These are phyloP conservation scores for Massarina eburnea DNA, from an alignment of 2,329 filamentous ascomycete species.

Conservation along the genomic window DNA sequence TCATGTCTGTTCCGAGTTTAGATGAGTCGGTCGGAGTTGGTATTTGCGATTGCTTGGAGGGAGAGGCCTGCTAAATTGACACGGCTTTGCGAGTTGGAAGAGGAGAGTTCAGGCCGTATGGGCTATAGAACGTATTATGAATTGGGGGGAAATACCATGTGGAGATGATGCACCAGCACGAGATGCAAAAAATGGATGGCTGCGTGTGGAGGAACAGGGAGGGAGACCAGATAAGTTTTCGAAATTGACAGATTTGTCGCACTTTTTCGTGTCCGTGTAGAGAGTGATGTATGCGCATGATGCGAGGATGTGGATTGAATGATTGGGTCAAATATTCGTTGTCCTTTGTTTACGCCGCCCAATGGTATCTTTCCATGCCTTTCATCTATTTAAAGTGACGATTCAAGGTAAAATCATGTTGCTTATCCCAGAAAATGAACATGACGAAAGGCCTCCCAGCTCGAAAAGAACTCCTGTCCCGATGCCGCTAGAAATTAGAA, in stretches of 20 bases:
- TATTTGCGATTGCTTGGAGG: background rate
- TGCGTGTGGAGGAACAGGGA: background rate
- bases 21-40: background rate
- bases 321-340: background rate
- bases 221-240: background rate
- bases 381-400: background rate
- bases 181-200: background rate
- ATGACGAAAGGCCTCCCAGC: too few species aligned
- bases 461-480: too few species aligned
- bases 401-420: too few species aligned
- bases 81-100: background rate
- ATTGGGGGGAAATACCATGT: too few species aligned
- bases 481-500: too few species aligned
- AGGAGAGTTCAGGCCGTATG: background rate
- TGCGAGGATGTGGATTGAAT: background rate
- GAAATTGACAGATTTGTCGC: conserved; percentile 2
- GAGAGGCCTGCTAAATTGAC: conserved; percentile 9
- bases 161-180: background rate
- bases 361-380: background rate
- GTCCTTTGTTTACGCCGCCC: background rate
- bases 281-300: background rate
- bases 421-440: too few species aligned
- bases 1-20: background rate
- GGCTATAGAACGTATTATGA: background rate
- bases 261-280: background rate